Evolutionary conservation across 1,284 basidiomycete species (phyloP), one percentile per base, ranked within the genome.

Genomic region (Marasmius sp.): DNA sequence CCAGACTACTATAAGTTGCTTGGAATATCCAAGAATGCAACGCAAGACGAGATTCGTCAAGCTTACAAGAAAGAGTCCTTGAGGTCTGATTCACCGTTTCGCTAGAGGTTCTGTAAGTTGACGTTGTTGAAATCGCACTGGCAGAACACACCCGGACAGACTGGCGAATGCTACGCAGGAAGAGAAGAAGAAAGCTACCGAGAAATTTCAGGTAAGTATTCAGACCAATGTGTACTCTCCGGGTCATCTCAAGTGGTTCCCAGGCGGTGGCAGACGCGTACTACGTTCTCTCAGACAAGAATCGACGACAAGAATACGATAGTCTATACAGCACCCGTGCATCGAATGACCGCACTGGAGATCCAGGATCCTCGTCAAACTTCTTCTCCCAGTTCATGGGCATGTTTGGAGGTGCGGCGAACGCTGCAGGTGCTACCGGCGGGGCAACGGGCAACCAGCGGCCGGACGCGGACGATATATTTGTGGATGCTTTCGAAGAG

Each of bases 201-300:
- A 94, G 75, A 81, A 83, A 59, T 96, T 96, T 72, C 92, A 93
- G 77, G 87, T 87, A 64, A n/a, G 66, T 37, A 50, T 60, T 34
- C 14, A 33, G 33, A 36, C 33, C 38, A 33, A n/a, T 36, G 36
- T 6, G 20, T 16, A 41, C 45, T 43, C 53, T 45, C 33, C 38
- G 27, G 33, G 36, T 45, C 45, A 47, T 43, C 18, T 57, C 27
- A 38, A 57, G 41, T 61, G 49, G 10, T 41, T 6, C 18, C 49
- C 71, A 94, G 91, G 88, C 89, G 12, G 89, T 98, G 63, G 94
- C 96, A 56, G 95, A 98, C 77, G 96, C 96, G 10, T 98, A 98
- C 79, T 98, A 95, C 74, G 93, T 97, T 8, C 85, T 98, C 33
- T 96, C 93, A 0, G 94, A 98, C 75, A 75, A 86, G 1, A 80